Base-by-base conservation (phyloP, 2,329 filamentous ascomycete genomes). In the Hypoxylon sp. region DNA sequence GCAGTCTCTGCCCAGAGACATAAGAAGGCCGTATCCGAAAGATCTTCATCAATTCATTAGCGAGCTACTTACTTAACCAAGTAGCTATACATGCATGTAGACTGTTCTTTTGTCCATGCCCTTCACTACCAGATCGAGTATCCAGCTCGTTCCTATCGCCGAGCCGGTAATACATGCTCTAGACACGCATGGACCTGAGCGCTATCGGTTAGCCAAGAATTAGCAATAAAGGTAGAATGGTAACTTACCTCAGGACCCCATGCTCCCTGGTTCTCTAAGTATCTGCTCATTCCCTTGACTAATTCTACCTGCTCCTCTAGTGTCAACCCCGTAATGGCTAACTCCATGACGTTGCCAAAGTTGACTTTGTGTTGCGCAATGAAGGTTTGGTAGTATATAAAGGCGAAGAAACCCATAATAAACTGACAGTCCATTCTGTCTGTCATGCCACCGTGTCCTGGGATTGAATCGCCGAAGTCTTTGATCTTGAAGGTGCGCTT, bases 401-500 rank as follows among this genome's bases (percentile, higher is more conserved):
- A 98, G 14, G 95, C 90, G 77, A 99, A 98, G 82, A 97, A 96
- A 8, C 96, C 96, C 96, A 99, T 99, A 84, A 98, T 98, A 83
- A 99, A 99, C 79, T 99, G 96, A 80, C 96, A 99, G 79, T 99
- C 96, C 95, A 99, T 98, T 69, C 96, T 92, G 79, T 99, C 96
- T 14, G 96, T 99, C 83, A 99, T 98, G 74, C 96, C 96, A 68
- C 96, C 96, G 77, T 99, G 96, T 22, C 96, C 96, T 1, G 96
- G 96, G 74, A 99, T 99, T 1, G 94, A 97, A 81, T 99, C 93
- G 73, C 96, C 96, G 83, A 99, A 99, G 83, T 99, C 96, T 86
- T 99, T 99, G 86, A 99, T 97, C 84, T 99, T 98, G 85, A 99
- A 99, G 3, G 95, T 98, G 31, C 96, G 93, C 88, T 99, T 99